Conservation (phyloP, 2,329 filamentous ascomycete genomes). For the Laburnicola sp. region DNA sequence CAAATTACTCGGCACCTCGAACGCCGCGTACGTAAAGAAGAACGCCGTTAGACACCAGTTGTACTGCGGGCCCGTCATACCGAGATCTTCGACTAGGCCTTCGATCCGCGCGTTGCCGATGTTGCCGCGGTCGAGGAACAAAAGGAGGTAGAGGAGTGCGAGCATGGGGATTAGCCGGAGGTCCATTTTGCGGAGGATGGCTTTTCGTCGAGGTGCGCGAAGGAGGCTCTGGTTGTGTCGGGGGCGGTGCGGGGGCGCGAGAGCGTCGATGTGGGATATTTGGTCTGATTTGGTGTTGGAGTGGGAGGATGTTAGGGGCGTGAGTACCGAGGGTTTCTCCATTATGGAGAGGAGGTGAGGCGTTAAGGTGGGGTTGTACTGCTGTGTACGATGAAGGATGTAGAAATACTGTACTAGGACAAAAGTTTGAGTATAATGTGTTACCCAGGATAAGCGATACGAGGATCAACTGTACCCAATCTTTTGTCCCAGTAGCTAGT, state of each 20-base stretch:
- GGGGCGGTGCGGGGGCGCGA: slow-evolving; percentile 33
- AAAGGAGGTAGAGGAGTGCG: slow-evolving; percentile 44
- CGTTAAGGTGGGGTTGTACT: too few relatives aligned
- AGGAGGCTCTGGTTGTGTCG: slow-evolving; percentile 31
- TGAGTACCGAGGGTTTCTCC: slow-evolving; percentile 18
- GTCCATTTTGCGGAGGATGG: slow-evolving; percentile 48
- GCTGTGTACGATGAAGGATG: too few relatives aligned
- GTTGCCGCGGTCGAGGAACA: slow-evolving; percentile 41
- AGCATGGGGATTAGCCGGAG: slow-evolving; percentile 46
- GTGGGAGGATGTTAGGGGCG: slow-evolving; percentile 8
- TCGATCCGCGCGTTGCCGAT: slow-evolving; percentile 52
- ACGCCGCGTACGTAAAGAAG: slow-evolving; percentile 57
- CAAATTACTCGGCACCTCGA: slow-evolving; percentile 62
- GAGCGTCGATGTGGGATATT: slow-evolving; percentile 27
- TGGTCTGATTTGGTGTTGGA: slow-evolving; percentile 24
- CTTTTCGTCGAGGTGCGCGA: slow-evolving; percentile 46
- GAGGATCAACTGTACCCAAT: too few relatives aligned
- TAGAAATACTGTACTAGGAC: too few relatives aligned
- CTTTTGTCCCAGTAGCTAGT: too few relatives aligned
- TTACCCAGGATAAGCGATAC: too few relatives aligned
- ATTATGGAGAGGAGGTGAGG: slow-evolving; percentile 5
- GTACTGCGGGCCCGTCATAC: slow-evolving; percentile 60
- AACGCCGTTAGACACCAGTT: slow-evolving; percentile 67
- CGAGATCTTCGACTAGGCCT: slow-evolving; percentile 31
- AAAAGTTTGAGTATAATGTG: too few relatives aligned